Evolutionary conservation across 1,284 basidiomycete species (phyloP).

Genomic region (Ganoderma resinaceum): DNA sequence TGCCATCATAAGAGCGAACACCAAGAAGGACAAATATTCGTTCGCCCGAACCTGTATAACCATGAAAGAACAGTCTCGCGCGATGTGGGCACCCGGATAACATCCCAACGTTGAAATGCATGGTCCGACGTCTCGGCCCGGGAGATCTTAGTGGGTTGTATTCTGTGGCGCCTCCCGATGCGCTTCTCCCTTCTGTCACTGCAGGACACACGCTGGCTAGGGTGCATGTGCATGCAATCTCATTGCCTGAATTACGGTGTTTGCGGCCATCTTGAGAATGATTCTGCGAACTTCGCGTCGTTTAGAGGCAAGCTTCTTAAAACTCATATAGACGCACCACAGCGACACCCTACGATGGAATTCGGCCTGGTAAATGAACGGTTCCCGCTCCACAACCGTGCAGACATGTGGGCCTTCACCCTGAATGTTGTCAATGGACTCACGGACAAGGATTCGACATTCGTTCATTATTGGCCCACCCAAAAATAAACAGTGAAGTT

Average conservation of each 20-base stretch:
- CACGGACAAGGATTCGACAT: not conserved
- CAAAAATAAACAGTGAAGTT: not conserved
- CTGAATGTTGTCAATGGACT: not conserved
- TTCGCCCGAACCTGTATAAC: not conserved
- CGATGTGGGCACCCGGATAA: too few relatives aligned
- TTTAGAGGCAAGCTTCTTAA: not conserved
- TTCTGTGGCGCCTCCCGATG: too few relatives aligned
- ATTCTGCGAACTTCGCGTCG: not conserved
- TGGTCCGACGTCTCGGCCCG: too few relatives aligned
- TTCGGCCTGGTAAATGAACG: not conserved
- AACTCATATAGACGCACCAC: not conserved
- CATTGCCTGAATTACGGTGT: too few relatives aligned
- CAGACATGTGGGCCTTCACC: not conserved
- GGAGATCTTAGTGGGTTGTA: too few relatives aligned
- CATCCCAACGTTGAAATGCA: too few relatives aligned
- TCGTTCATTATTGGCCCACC: not conserved
- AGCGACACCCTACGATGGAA: not conserved
- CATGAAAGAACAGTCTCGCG: too few relatives aligned
- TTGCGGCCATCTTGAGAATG: too few relatives aligned
- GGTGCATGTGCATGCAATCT: too few relatives aligned
- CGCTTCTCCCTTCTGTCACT: too few relatives aligned
- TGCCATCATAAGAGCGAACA: not conserved
- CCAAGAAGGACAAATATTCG: slow-evolving; percentile 5
- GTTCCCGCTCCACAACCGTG: not conserved
- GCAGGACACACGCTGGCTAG: too few relatives aligned